Evolutionary conservation across 257 asterid species (phyloP), one percentile per base, ranked within the genome.

Genomic region (Gynochthodes officinalis): DNA sequence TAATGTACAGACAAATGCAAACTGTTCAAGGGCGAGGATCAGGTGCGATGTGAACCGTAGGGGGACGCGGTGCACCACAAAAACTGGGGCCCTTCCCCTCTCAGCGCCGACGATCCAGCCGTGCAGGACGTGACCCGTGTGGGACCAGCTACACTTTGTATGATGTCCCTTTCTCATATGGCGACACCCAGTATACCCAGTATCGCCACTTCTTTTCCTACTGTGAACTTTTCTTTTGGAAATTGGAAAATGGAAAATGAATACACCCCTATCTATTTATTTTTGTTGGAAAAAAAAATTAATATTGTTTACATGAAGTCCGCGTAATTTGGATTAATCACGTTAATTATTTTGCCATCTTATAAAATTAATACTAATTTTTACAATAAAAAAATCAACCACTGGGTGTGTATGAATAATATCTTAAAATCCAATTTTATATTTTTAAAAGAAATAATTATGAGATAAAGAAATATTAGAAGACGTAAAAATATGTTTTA

Each of bases 71-170:
- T 76, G 63, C 69, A 63, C 60, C 76, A 35, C 64, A 42, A 39
- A 58, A 43, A 14, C 27, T 3, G 66, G 76, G 52, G 32, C 67
- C 67, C 52, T 9, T 12, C 19, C 72, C n/a, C 52, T 15, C 49
- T 30, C 49, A 40, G 30, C 67, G 80, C 72, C 73, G 77, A 52
- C 77, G 49, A 58, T 75, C 74, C 83, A 75, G 77, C 83, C 78
- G 57, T 65, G 67, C 67, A 57, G 46, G 71, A 64, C 74, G 79
- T 54, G 77, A 70, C 79, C 58, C 57, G 57, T 66, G 67, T 44
- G 77, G 75, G 82, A 7, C 79, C 77, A 37, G 25, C 15, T 5
- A 1, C n/a, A 27, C 27, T 23, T 52, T 50, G 33, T 11, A 44
- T 77, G 64, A 15, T 62, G 42, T 25, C 64, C 9, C 54, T 13